Percentiles rank a stretch among this genome's conserved stretches.
phyloP scores from a whole-genome alignment of 2,329 filamentous ascomycete species.

The Hypoxylon sp. region DNA sequence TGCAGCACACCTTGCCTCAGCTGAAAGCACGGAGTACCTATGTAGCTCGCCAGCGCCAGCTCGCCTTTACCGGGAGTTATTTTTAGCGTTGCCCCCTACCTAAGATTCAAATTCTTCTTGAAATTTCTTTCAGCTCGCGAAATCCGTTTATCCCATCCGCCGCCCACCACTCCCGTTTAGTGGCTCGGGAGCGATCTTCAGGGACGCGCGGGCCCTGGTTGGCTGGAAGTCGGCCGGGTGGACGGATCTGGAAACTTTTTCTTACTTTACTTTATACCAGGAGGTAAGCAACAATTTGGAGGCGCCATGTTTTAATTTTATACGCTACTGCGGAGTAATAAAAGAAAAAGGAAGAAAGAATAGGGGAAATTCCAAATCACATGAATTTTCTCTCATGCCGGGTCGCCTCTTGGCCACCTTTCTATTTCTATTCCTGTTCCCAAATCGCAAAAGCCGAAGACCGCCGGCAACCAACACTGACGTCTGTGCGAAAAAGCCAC shows the following conservation, averaged over 20 bases:
- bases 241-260: slow-evolving; percentile 37
- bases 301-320: slow-evolving; percentile 5
- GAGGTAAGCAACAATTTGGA: no score
- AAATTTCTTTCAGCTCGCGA: slow-evolving; percentile 9
- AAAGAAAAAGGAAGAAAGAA: background rate
- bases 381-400: slow-evolving; percentile 29
- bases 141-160: background rate
- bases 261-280: no score
- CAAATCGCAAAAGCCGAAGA: slow-evolving; percentile 1
- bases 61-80: slow-evolving; percentile 3
- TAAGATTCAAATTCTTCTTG: slow-evolving; percentile 4
- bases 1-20: slow-evolving; percentile 23
- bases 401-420: slow-evolving; percentile 6
- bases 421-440: background rate
- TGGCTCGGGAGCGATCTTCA: slow-evolving; percentile 34
- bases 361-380: slow-evolving; percentile 23
- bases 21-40: background rate
- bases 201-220: slow-evolving; percentile 36
- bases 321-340: background rate
- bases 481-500: slow-evolving; percentile 11
- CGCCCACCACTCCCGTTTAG: background rate
- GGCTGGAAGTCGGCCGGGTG: slow-evolving; percentile 22
- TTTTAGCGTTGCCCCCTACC: background rate
- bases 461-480: background rate
- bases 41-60: background rate